Conservation (phyloP, 352 stramenopile genomes). For the Pythium periplocum region DNA sequence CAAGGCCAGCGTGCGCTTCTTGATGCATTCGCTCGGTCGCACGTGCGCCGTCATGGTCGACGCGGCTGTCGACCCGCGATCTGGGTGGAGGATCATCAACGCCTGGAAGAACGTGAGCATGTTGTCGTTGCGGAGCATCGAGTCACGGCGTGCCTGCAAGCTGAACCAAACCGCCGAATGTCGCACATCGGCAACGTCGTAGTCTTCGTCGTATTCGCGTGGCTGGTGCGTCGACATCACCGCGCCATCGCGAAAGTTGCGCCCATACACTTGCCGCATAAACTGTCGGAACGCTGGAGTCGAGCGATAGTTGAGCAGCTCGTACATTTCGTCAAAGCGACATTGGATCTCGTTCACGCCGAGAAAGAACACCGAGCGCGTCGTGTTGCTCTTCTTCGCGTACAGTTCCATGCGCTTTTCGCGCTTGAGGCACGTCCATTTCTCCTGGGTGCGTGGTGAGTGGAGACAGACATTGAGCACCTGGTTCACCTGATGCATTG, state of each 20-base stretch:
- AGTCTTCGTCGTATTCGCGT: constrained; percentile 22
- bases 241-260: constrained; percentile 48
- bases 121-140: constrained; percentile 43
- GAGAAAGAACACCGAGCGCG: constrained; percentile 37
- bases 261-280: constrained; percentile 53
- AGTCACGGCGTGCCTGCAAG: constrained; percentile 46
- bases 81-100: constrained; percentile 47
- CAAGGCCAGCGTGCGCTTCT: constrained; percentile 55
- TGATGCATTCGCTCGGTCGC: constrained; percentile 34
- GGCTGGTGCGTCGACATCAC: constrained; percentile 36
- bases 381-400: constrained; percentile 34
- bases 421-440: constrained; percentile 47
- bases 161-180: constrained; percentile 60
- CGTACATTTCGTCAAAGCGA: constrained; percentile 52
- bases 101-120: constrained; percentile 63
- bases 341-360: constrained; percentile 55
- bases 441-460: constrained; percentile 42
- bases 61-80: constrained; percentile 17
- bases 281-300: constrained; percentile 51
- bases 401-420: constrained; percentile 53
- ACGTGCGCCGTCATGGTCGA: constrained; percentile 15
- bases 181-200: constrained; percentile 29
- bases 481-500: constrained; percentile 56
- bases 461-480: constrained; percentile 49
- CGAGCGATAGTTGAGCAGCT: constrained; percentile 51